Evolutionary conservation across 1,139 yeast species (phyloP), one percentile per base, ranked within the genome.

Genomic region (Petasospora rhodanensis): DNA sequence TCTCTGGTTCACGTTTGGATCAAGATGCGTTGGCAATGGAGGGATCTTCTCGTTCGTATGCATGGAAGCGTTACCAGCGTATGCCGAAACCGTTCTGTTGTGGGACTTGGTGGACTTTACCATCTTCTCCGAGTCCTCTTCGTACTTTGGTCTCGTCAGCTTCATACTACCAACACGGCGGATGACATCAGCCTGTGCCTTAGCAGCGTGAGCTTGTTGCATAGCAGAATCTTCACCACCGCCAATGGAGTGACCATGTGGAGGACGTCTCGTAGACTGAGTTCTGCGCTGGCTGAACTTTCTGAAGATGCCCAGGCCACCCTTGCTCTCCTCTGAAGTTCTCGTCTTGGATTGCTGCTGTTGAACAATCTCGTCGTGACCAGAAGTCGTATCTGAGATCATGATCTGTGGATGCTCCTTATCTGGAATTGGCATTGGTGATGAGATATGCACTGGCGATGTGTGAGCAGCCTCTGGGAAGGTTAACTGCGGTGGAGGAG

Each of bases 381-480:
- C 43, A 14, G 43, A 28, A 12, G 47, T n/a, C n/a, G n/a, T 41
- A 7, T 43, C 41, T 4, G 46, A 38, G 4, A 46, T 21, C 10
- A 47, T 29, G 9, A 46, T 31, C 29, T 49, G 54, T 18, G 48
- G 52, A 5, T 46, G 35, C 7, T 45, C 46, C 15, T 51, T 37
- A 6, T 49, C 41, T n/a, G 54, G 46, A 11, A 47, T 32, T 16
- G 56, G 47, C 5, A 40, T 17, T 18, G 45, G 40, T 7, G 50
- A 50, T 13, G 54, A 31, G 12, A 46, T 38, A 33, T 52, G 59
- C 16, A 57, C 58, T 26, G 70, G 66, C 0, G 81, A 67, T 3
- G 83, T 77, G 49, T 80, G 84, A 0, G 85, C 86, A 43, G 78
- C 84, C 46, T 77, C 80, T 8, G 87, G 87, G 50, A 73, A 68